Base-by-base conservation (phyloP, 1,284 basidiomycete species). In the Microbotryum violaceum region DNA sequence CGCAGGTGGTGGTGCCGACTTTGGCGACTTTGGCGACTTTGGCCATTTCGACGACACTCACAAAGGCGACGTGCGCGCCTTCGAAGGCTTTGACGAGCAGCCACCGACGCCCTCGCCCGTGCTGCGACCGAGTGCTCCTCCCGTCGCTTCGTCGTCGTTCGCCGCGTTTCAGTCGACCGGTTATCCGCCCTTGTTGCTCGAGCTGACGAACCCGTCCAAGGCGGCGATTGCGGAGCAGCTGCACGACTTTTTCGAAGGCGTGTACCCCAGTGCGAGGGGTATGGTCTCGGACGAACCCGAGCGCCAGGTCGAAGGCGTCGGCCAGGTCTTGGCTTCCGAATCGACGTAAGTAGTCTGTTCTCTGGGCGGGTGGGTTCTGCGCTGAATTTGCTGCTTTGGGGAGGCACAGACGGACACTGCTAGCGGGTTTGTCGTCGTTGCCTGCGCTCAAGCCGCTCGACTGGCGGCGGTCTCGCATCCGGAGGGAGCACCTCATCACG, bases 401-500 rank as follows among this genome's bases (percentile, higher is more conserved):
- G 16, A 42, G 4, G 4, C 27, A 25, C 48, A 68, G 66, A n/a
- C 64, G 66, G 21, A 56, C 25, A 20, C 46, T 68, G 5, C 31
- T 63, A 0, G 7, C 66, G 1, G 54, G 25, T 1, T 60, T 68
- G 2, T 64, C 60, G 18, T 54, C 75, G 2, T 74, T 78, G 1
- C 70, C 75, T 3, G 53, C 82, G 10, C 82, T 85, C 55, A 75
- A 86, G 74, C 86, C 89, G 18, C 85, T 91, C 53, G 92, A 89
- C 71, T 96, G 91, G 91, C 90, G 85, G 59, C 84, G 90, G 49
- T 92, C 90, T 55, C 83, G 87, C 51, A 89, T 89, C 70, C 83
- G 91, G 60, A 79, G 90, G 54, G 88, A 91, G 71, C 89, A 94
- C 70, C 80, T 96, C 49, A 91, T 93, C 65, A 79, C 88, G 16